phyloP scores from a whole-genome alignment of 352 stramenopile species.

The Phytopythium vexans region DNA sequence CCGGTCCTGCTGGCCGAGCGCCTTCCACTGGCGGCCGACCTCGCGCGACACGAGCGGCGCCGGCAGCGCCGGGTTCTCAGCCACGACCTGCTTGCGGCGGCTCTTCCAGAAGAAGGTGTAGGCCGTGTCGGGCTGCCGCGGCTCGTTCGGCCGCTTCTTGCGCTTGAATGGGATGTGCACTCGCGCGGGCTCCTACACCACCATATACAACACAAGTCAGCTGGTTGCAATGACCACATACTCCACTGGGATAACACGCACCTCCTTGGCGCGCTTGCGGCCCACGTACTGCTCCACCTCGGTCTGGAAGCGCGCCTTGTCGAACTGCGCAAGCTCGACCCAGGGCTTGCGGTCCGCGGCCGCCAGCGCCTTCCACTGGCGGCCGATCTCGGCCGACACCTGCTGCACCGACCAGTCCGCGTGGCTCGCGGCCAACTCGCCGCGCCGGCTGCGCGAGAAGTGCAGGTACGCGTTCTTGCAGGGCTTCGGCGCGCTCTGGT shows the following conservation, averaged over 20 bases:
- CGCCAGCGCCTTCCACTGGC: slow-evolving; percentile 47
- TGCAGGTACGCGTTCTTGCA: slow-evolving; percentile 52
- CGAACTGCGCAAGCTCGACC: slow-evolving; percentile 57
- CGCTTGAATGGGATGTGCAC: slow-evolving; percentile 19
- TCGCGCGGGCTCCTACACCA: slow-evolving; percentile 7
- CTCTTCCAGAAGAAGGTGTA: slow-evolving; percentile 71
- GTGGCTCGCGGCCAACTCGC: slow-evolving; percentile 22
- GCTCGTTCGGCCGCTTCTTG: slow-evolving; percentile 36
- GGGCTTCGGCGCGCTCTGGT: slow-evolving; percentile 9
- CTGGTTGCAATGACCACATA: background rate
- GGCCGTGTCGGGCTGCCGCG: slow-evolving; percentile 50
- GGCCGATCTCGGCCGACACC: slow-evolving; percentile 42
- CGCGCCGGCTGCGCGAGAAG: slow-evolving; percentile 34
- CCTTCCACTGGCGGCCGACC: slow-evolving; percentile 47
- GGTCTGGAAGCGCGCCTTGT: slow-evolving; percentile 44
- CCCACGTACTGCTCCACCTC: slow-evolving; percentile 24
- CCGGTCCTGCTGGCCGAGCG: slow-evolving; percentile 30
- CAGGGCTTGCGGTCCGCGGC: slow-evolving; percentile 39
- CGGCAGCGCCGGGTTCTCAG: slow-evolving; percentile 32
- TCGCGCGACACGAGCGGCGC: slow-evolving; percentile 42
- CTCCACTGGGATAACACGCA: background rate
- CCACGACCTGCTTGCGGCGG: slow-evolving; percentile 34
- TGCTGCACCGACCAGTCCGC: slow-evolving; percentile 44
- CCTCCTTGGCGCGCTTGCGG: slow-evolving; percentile 8
- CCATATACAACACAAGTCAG: slow-evolving; percentile 1